Base-by-base conservation (phyloP, 2,329 filamentous ascomycete species). In the Xylariaceae sp. region DNA sequence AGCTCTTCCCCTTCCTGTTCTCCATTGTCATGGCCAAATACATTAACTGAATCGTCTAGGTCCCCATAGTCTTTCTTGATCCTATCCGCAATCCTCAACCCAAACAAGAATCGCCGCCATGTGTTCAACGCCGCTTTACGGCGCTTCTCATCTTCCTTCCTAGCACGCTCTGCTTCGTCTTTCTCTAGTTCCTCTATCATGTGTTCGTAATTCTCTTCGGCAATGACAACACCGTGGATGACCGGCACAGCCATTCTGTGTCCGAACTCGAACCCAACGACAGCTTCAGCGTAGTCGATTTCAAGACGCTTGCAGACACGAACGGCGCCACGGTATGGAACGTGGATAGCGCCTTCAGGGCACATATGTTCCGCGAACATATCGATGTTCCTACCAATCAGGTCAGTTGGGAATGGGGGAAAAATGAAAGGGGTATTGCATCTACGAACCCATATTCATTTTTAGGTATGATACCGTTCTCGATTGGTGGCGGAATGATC, bases 221-320 rank as follows among this genome's bases (percentile, higher is more conserved):
- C 88, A 2, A 96, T 78, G 0, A 98, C 89, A 0, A 96, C 89
- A 1, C 91, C 93, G 40, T 87, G 85, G 19, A 97, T 85, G 1
- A 96, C 81, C 0, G 93, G 93, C 1, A 97, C 89, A 4, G 93
- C 93, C 75, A 93, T 90, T 45, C 93, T 85, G 54, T 93, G 85
- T 0, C 91, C 91, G 61, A 97, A 98, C 59, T 98, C 93, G 60
- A 98, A 98, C 2, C 89, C 93, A 0, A 90, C 90, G 2, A 95
- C 93, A 1, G 93, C 93, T 64, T 97, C 93, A 0, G 93, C 93
- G 54, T 83, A 94, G 58, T 96, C 89, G 29, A 97, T 85, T 3
- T 81, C 80, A 0, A 98, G 71, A 47, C 86, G 83, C 60, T 87
- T 89, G 63, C 91, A 96, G 1, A 96, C 78, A 36, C 83, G 82